These are phyloP conservation scores for Podaxis carcinomalis DNA, from an alignment of 768 basidiomycete species.

Conservation along the genomic window DNA sequence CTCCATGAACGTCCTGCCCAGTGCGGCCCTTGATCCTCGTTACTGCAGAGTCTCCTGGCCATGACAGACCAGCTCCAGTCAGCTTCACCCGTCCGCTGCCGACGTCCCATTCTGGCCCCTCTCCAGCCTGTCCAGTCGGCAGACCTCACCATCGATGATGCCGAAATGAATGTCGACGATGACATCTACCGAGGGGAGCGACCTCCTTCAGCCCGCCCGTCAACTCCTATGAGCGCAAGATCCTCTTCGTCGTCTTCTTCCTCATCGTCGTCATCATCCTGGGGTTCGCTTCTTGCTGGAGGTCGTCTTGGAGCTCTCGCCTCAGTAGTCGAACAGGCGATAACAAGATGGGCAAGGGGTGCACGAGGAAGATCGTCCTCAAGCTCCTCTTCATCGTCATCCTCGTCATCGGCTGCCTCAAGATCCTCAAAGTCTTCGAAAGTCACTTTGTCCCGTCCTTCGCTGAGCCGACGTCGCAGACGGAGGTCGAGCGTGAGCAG, in stretches of 20 bases:
- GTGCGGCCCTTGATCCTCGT: slow-evolving; percentile 1
- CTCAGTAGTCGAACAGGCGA: slow-evolving; percentile 65
- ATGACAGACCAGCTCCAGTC: slow-evolving; percentile 5
- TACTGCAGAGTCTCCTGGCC: neutral
- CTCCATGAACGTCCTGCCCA: slow-evolving; percentile 4
- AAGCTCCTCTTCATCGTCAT: slow-evolving; percentile 40
- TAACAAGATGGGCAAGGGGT: slow-evolving; percentile 61
- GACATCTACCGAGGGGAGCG: slow-evolving; percentile 63
- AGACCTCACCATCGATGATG: slow-evolving; percentile 14
- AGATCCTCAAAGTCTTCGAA: slow-evolving; percentile 37
- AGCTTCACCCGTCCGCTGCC: neutral
- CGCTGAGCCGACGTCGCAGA: slow-evolving; percentile 38
- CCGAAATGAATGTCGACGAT: slow-evolving; percentile 22
- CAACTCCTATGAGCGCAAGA: slow-evolving; percentile 25
- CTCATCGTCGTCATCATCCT: slow-evolving; percentile 39
- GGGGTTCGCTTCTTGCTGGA: slow-evolving; percentile 30
- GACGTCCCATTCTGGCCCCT: neutral
- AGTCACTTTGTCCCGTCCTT: slow-evolving; percentile 37
- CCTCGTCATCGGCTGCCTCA: slow-evolving; percentile 35
- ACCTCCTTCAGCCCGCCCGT: slow-evolving; percentile 24
- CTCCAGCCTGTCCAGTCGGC: slow-evolving; percentile 14
- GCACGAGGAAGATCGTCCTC: slow-evolving; percentile 36
- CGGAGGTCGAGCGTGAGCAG: slow-evolving; percentile 47
- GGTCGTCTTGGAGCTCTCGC: slow-evolving; percentile 49
- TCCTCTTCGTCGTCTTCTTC: slow-evolving; percentile 34